Conservation (phyloP, 352 stramenopile genomes). For the Blastocystis sp. region DNA sequence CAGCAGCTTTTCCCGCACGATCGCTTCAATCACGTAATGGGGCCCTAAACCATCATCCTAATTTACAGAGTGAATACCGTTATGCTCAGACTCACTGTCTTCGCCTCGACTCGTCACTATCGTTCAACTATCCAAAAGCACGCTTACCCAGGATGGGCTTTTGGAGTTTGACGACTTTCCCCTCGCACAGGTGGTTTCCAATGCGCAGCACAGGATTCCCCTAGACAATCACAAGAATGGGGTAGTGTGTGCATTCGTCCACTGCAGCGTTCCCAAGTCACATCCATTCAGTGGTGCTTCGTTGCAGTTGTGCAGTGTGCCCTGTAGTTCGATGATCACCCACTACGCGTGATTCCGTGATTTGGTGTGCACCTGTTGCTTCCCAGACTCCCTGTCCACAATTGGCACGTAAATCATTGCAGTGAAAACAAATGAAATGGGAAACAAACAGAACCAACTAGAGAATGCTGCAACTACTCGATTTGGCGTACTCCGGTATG, state of each 20-base stretch:
- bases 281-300: neutral
- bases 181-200: conserved; percentile 47
- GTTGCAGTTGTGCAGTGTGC: neutral
- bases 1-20: conserved; percentile 12
- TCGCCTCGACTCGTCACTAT: neutral
- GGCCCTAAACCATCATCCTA: neutral
- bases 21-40: conserved; percentile 2
- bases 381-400: neutral
- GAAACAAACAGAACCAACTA: neutral
- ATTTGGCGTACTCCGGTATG: neutral
- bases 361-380: neutral
- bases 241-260: neutral
- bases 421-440: neutral
- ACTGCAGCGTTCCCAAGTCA: conserved; percentile 17
- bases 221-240: neutral
- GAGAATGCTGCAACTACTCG: neutral
- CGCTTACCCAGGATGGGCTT: conserved; percentile 6
- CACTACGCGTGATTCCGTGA: neutral
- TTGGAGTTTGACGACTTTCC: conserved; percentile 8
- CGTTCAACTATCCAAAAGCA: neutral
- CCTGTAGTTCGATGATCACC: conserved; percentile 38
- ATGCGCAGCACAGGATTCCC: conserved; percentile 22
- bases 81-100: neutral
- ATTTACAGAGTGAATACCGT: neutral
- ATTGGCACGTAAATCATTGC: conserved; percentile 42